A percentile compares a stretch with the other conserved stretches of the same genome.
phyloP scores from a whole-genome alignment of 768 basidiomycete species.

The Kwoniella shandongensis region DNA sequence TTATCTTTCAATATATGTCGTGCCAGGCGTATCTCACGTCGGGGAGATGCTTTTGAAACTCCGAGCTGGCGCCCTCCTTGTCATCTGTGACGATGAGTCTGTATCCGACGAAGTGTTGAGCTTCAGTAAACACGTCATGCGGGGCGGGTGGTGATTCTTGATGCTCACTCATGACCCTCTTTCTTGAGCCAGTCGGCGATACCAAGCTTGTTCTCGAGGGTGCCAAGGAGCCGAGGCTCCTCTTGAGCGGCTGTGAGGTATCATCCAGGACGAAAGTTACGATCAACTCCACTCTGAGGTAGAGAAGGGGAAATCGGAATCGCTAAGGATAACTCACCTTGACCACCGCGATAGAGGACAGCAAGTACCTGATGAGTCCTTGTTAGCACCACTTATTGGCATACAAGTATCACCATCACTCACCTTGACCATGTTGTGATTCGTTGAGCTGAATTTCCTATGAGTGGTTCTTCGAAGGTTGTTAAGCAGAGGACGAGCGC shows the following conservation, averaged over 20 bases:
- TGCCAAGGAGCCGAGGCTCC: conserved; percentile 50
- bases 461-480: not conserved
- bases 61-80: conserved; percentile 79
- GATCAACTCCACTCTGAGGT: no score
- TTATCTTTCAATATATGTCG: not conserved
- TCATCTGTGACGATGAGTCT: conserved; percentile 67
- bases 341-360: conserved; percentile 38
- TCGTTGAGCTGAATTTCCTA: conserved; percentile 6
- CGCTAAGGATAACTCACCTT: conserved; percentile 27
- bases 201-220: conserved; percentile 64
- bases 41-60: conserved; percentile 77
- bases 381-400: not conserved
- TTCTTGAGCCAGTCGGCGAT: conserved; percentile 67
- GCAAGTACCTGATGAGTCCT: conserved; percentile 24
- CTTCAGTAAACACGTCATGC: not conserved
- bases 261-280: no score
- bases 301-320: conserved; percentile 13
- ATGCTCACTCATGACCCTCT: conserved; percentile 65
- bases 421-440: conserved; percentile 34
- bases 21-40: conserved; percentile 61
- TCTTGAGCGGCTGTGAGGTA: conserved; percentile 46
- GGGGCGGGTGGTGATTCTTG: not conserved
- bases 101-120: not conserved
- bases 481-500: not conserved
- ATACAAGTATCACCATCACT: not conserved